A percentile compares a stretch with the other conserved stretches of the same genome.
These are phyloP conservation scores for Zygnema cylindricum DNA, from an alignment of 139 green algal species.

Conservation along the genomic window DNA sequence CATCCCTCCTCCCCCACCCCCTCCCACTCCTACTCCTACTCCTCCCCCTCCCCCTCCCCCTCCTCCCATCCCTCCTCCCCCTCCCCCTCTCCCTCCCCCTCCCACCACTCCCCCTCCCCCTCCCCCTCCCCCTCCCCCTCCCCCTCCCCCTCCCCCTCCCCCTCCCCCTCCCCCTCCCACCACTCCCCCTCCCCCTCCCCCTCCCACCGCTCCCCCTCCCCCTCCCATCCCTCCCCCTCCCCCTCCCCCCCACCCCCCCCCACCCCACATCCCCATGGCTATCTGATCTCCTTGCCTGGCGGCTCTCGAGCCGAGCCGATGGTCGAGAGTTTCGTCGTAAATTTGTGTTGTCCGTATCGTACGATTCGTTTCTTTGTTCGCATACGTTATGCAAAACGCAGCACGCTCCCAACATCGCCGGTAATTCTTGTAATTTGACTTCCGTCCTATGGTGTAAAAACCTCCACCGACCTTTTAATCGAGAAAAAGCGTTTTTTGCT, in stretches of 20 bases:
- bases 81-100: background rate
- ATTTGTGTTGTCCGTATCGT: constrained; percentile 25
- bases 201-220: background rate
- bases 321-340: too few relatives aligned
- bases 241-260: too few relatives aligned
- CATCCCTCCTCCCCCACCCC: background rate
- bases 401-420: constrained; percentile 47
- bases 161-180: background rate
- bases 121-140: background rate
- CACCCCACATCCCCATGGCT: too few relatives aligned
- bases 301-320: too few relatives aligned
- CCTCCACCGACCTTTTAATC: constrained; percentile 42
- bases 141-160: background rate
- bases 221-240: background rate
- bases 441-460: constrained; percentile 39
- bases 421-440: constrained; percentile 48
- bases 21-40: background rate
- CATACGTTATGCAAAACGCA: constrained; percentile 50
- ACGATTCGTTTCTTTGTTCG: constrained; percentile 30
- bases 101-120: background rate
- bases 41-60: background rate
- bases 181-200: background rate
- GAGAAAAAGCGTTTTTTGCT: constrained; percentile 35
- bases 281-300: too few relatives aligned
- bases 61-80: background rate